Conservation (phyloP, 441 rosid genomes). For the Corymbia calophylla region DNA sequence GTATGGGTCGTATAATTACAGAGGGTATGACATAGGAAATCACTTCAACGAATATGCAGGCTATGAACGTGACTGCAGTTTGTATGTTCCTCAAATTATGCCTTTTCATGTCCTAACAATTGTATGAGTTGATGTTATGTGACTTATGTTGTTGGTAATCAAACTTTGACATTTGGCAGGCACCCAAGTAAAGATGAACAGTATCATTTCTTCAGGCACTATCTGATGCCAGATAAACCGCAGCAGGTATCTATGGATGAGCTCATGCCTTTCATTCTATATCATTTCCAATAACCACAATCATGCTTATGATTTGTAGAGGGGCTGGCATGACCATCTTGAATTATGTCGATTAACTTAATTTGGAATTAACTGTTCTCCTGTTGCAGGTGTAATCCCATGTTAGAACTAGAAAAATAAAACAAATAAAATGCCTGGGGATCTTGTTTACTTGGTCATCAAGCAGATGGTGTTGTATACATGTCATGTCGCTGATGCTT, state of each 20-base stretch:
- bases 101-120: neutral
- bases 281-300: neutral
- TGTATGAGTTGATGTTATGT: neutral
- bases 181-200: slow-evolving; percentile 83
- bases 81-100: slow-evolving; percentile 34
- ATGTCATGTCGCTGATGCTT: neutral
- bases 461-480: neutral
- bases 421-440: neutral
- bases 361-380: neutral
- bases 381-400: neutral
- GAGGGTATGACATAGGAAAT: slow-evolving; percentile 95
- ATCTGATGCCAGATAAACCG: slow-evolving; percentile 67
- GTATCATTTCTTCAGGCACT: slow-evolving; percentile 80
- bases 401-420: neutral
- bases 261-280: neutral
- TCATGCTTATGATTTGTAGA: neutral
- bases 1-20: slow-evolving; percentile 92
- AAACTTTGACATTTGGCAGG: slow-evolving; percentile 31
- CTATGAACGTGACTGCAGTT: slow-evolving; percentile 86
- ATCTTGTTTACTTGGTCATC: neutral
- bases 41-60: slow-evolving; percentile 98
- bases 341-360: neutral
- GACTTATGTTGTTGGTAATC: neutral
- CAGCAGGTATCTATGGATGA: slow-evolving; percentile 38
- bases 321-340: neutral